Evolutionary conservation across 2,329 filamentous ascomycete genomes (phyloP).

Genomic region (Beauveria sp.): DNA sequence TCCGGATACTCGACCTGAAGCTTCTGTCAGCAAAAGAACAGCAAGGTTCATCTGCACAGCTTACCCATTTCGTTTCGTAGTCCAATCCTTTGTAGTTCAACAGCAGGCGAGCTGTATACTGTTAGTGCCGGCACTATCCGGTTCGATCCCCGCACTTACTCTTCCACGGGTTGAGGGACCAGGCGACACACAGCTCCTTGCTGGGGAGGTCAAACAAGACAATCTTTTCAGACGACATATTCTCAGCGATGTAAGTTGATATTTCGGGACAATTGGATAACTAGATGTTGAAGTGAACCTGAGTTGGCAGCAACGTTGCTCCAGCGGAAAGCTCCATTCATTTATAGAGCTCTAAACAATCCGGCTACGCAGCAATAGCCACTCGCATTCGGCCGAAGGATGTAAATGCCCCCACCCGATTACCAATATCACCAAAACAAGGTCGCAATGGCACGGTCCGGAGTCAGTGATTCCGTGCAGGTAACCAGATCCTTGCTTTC

Average conservation of each 20-base stretch:
- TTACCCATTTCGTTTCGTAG: constrained; percentile 59
- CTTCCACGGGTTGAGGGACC: constrained; percentile 68
- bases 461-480: background rate
- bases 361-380: background rate
- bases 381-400: background rate
- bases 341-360: background rate
- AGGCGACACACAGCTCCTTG: constrained; percentile 37
- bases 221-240: constrained; percentile 25
- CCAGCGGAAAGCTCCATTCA: background rate
- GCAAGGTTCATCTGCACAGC: background rate
- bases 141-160: constrained; percentile 32
- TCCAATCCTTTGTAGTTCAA: constrained; percentile 61
- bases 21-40: background rate
- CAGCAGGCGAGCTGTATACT: constrained; percentile 48
- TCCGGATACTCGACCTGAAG: constrained; percentile 55
- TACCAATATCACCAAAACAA: background rate
- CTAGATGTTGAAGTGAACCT: background rate
- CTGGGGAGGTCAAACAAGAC: constrained; percentile 57
- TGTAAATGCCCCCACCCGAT: constrained; percentile 2
- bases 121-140: background rate
- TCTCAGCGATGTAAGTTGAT: background rate
- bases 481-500: no score
- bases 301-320: background rate
- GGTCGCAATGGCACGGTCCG: background rate
- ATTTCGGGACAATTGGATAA: background rate